Conservation (phyloP, 345 rosid species). For the Lepidium africanum region DNA sequence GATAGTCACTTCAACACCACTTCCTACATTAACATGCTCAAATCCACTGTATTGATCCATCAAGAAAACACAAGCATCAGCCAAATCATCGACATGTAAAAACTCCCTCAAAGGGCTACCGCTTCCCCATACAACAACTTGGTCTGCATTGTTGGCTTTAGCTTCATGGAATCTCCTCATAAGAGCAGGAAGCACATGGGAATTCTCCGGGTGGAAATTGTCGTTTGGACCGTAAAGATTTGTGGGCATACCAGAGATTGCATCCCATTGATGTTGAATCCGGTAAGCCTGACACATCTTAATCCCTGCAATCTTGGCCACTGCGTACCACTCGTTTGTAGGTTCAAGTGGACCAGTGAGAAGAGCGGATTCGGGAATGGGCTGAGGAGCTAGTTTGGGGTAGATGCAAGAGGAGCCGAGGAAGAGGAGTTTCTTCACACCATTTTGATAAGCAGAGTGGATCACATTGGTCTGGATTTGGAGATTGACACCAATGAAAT, state of each 20-base stretch:
- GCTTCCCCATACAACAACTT: conserved; percentile 96
- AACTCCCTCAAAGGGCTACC: conserved; percentile 96
- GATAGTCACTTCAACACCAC: conserved; percentile 84
- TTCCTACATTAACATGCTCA: conserved; percentile 86
- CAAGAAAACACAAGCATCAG: conserved; percentile 78
- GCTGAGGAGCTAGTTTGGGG: conserved; percentile 92
- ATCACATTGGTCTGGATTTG: conserved; percentile 93
- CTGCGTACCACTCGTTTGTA: conserved; percentile 91
- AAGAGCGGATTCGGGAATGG: conserved; percentile 70
- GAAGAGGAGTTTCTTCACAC: conserved; percentile 73
- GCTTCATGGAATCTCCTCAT: conserved; percentile 90
- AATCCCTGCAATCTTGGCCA: conserved; percentile 89
- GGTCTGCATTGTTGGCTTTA: conserved; percentile 52
- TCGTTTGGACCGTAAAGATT: conserved; percentile 86
- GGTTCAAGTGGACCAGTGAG: conserved; percentile 85
- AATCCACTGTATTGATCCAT: conserved; percentile 71
- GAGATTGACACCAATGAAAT: conserved; percentile 83
- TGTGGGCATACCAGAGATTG: conserved; percentile 92
- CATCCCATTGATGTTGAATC: conserved; percentile 68
- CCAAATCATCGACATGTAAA: conserved; percentile 91
- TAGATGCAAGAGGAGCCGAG: conserved; percentile 93
- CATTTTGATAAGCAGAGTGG: conserved; percentile 59
- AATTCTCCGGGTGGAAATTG: conserved; percentile 87
- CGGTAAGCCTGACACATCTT: conserved; percentile 95
- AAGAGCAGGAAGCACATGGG: conserved; percentile 88